These are phyloP conservation scores for Arabidopsis thaliana DNA, from an alignment of 345 rosid species.

Conservation along the genomic window TAIR10.1 NC_003074.8:19724001-19724500, in stretches of 20 bases:
- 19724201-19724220: neutral
- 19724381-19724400: constrained; percentile 71
- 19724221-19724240: neutral
- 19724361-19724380: constrained; percentile 54
- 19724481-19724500: constrained; percentile 82
- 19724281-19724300: constrained; percentile 76
- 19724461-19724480: constrained; percentile 73
- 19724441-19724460: constrained; percentile 74
- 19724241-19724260: neutral
- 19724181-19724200: neutral
- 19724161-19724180: constrained; percentile 53
- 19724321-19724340: constrained; percentile 68
- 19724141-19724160: constrained; percentile 65
- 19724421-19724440: constrained; percentile 75
- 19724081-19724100: constrained; percentile 74
- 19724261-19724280: neutral
- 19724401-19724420: constrained; percentile 77
- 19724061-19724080: constrained; percentile 74
- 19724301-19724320: constrained; percentile 71
- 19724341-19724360: constrained; percentile 82
- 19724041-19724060: constrained; percentile 75
- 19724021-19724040: constrained; percentile 68
- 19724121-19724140: constrained; percentile 71
- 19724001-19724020: constrained; percentile 74
- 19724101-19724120: constrained; percentile 73